Evolutionary conservation across 805 yeast species (phyloP), one percentile per base, ranked within the genome.

Genomic region (Saccharomycopsis sp.): DNA sequence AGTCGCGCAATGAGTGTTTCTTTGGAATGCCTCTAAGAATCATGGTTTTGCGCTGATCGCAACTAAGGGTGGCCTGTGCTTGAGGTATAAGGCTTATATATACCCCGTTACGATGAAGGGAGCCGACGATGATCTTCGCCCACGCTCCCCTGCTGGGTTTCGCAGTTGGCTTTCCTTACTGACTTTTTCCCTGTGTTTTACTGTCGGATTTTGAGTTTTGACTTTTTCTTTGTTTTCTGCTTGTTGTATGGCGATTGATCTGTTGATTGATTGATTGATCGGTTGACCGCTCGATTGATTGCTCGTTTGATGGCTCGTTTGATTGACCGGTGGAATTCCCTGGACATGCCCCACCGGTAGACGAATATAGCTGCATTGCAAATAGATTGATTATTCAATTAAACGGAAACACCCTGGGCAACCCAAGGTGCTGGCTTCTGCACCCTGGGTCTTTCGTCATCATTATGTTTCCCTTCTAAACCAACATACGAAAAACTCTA

Each of bases 201-300:
- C n/a, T n/a, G 37, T 12, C 37, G 5, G 37, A 29, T 29, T 29
- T 29, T 29, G 37, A 29, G 37, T 29, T 29, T 29, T 29, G 37
- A 12, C 37, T 29, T 29, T 29, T 29, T 29, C 37, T 29, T 29
- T 29, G 12, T 29, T 29, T n/a, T 29, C 37, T 12, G 37, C 5
- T 29, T 29, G 37, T 29, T 7, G 9, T 29, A 29, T 12, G 37
- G 9, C 12, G 37, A 44, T 44, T 44, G 48, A 44, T 44, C 21
- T 12, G 21, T 44, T 44, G 48, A 44, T 44, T 44, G 48, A 44
- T 44, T 44, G 48, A 44, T 44, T 44, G 48, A 44, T 44, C 21
- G 4, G 21, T 44, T 44, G 48, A 37, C n/a, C n/a, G 44, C 12
- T 37, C n/a, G 44, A 37, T 37, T 37, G 44, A 44, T 44, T 44